Evolutionary conservation across 345 rosid species (phyloP).

Genomic region (Pistacia atlantica): DNA sequence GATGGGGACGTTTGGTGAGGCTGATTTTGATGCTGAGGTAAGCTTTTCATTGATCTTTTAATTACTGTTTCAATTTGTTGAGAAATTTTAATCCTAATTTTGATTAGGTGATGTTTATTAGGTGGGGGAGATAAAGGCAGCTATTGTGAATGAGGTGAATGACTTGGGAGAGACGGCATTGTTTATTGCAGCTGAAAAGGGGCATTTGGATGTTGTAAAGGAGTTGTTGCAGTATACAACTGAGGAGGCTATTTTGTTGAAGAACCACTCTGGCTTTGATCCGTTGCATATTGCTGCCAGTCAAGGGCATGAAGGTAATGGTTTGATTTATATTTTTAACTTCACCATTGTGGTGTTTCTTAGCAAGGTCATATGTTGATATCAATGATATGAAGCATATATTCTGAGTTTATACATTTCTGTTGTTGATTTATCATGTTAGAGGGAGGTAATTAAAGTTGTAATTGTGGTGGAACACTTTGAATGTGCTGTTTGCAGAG

Average conservation of each 20-base stretch:
- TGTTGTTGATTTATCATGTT: too few relatives aligned
- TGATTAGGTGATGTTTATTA: constrained; percentile 4
- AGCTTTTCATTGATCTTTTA: neutral
- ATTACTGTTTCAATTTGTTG: neutral
- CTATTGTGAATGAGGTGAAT: constrained; percentile 86
- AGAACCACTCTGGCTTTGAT: constrained; percentile 69
- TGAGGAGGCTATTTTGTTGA: constrained; percentile 59
- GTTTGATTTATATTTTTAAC: neutral
- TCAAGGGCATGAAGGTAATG: constrained; percentile 80
- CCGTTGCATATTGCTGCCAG: constrained; percentile 83
- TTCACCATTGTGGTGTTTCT: neutral
- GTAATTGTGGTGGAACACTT: too few relatives aligned
- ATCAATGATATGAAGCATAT: too few relatives aligned
- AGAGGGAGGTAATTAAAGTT: too few relatives aligned
- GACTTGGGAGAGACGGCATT: constrained; percentile 94
- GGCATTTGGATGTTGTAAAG: constrained; percentile 73
- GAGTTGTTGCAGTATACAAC: constrained; percentile 66
- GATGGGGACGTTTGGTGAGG: constrained; percentile 55
- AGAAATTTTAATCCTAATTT: neutral
- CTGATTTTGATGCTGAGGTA: constrained; percentile 80
- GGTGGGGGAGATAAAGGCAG: constrained; percentile 70
- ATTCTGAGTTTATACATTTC: too few relatives aligned
- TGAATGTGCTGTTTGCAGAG: too few relatives aligned
- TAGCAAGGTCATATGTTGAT: neutral
- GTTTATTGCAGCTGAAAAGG: constrained; percentile 82